These are phyloP conservation scores for Neophaeococcomyces mojaviensis DNA, from an alignment of 2,329 filamentous ascomycete species.

Conservation along the genomic window DNA sequence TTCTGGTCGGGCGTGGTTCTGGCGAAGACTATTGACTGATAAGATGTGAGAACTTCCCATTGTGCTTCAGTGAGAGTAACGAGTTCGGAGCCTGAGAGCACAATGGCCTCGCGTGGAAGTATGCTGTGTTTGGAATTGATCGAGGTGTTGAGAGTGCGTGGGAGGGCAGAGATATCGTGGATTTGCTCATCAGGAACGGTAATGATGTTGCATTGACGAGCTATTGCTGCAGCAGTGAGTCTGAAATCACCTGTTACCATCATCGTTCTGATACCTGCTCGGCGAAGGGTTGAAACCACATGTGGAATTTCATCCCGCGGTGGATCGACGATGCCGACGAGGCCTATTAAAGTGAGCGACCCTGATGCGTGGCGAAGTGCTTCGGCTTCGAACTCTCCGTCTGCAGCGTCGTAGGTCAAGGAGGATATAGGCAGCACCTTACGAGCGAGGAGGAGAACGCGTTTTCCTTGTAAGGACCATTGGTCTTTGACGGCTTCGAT, in stretches of 20 bases:
- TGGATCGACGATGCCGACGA: constrained; percentile 54
- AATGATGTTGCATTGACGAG: constrained; percentile 64
- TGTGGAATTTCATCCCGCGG: constrained; percentile 53
- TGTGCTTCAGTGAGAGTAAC: constrained; percentile 58
- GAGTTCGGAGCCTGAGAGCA: constrained; percentile 60
- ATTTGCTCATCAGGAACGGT: constrained; percentile 37
- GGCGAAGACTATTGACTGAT: constrained; percentile 68
- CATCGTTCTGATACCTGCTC: constrained; percentile 66
- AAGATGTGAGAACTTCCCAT: constrained; percentile 58
- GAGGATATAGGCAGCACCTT: constrained; percentile 45
- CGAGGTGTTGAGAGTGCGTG: constrained; percentile 24
- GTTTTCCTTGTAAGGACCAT: constrained; percentile 62
- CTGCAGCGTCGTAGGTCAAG: constrained; percentile 35
- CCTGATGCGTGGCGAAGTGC: constrained; percentile 46
- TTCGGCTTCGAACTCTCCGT: constrained; percentile 49
- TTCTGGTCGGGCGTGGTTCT: constrained; percentile 73
- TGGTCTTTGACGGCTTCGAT: constrained; percentile 57
- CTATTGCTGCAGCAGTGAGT: constrained; percentile 66
- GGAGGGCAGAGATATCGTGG: constrained; percentile 48
- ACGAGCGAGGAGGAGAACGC: constrained; percentile 59
- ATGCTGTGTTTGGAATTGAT: constrained; percentile 15
- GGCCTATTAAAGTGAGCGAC: constrained; percentile 47
- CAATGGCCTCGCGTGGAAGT: constrained; percentile 41
- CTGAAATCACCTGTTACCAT: constrained; percentile 79
- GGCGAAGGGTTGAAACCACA: constrained; percentile 55